Conservation (phyloP, 2,329 filamentous ascomycete species). For the Phoma herbarum region DNA sequence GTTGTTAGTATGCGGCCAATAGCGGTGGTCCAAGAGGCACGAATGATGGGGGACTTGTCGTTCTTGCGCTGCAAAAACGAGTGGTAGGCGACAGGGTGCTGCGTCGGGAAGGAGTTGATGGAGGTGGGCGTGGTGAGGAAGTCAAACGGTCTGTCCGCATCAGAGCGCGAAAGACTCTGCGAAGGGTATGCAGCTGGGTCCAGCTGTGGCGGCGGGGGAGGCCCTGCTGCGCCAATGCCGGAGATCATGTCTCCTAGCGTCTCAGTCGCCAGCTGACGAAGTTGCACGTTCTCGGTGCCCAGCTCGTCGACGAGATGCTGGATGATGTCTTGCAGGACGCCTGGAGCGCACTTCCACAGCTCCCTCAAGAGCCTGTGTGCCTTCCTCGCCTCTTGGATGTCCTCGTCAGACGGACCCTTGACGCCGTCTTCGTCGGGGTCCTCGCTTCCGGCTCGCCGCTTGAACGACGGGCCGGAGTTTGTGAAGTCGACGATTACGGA, state of each 20-base stretch:
- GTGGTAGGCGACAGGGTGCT: conserved; percentile 79
- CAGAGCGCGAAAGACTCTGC: conserved; percentile 61
- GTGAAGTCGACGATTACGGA: conserved; percentile 92
- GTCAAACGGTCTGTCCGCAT: conserved; percentile 54
- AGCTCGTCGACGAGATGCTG: conserved; percentile 93
- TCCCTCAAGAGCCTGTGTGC: conserved; percentile 90
- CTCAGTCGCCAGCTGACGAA: conserved; percentile 88
- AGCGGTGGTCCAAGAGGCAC: conserved; percentile 85
- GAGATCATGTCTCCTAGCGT: conserved; percentile 95
- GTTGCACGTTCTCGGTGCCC: conserved; percentile 84
- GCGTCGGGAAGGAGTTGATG: conserved; percentile 87
- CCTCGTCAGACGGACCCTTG: conserved; percentile 77
- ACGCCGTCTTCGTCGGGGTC: conserved; percentile 57
- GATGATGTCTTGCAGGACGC: conserved; percentile 90
- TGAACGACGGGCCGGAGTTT: conserved; percentile 37
- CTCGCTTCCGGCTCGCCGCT: conserved; percentile 45
- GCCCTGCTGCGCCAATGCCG: conserved; percentile 90
- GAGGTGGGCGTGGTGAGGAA: conserved; percentile 84
- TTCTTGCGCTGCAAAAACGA: conserved; percentile 85
- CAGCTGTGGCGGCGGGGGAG: conserved; percentile 74
- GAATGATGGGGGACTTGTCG: conserved; percentile 84
- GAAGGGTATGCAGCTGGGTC: conserved; percentile 89
- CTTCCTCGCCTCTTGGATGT: conserved; percentile 86
- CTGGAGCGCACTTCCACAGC: conserved; percentile 89
- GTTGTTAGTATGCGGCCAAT: conserved; percentile 89